Conservation (phyloP, 495 filamentous ascomycete genomes). For the Penicillium goetzii region DNA sequence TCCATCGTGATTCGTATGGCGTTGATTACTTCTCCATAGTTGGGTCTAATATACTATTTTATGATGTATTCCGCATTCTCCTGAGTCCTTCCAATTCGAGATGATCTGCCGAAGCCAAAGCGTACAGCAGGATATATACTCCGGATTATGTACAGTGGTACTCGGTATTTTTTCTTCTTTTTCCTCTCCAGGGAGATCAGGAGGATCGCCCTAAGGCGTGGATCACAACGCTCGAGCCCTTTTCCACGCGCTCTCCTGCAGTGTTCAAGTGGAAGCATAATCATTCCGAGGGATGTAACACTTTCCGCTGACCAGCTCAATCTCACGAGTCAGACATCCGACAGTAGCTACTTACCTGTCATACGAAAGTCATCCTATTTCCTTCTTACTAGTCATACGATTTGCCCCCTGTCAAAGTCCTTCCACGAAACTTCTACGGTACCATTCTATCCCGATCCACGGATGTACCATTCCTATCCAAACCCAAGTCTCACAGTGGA, state of each 20-base stretch:
- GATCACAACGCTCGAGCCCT: slow-evolving; percentile 31
- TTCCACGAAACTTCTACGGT: background rate
- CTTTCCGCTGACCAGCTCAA: background rate
- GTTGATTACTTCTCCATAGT: background rate
- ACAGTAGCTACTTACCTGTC: background rate
- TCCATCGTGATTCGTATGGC: too few species aligned
- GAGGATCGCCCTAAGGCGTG: slow-evolving; percentile 27
- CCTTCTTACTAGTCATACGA: background rate
- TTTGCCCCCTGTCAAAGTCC: background rate
- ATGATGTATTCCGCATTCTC: background rate
- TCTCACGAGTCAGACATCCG: background rate
- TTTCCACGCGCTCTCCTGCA: slow-evolving; percentile 13
- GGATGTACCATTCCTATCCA: background rate
- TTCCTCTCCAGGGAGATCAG: background rate
- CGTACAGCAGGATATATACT: background rate
- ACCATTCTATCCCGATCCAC: background rate
- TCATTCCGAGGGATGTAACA: background rate
- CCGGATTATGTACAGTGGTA: background rate
- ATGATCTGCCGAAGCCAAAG: slow-evolving; percentile 2
- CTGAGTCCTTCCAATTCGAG: background rate
- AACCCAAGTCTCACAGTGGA: background rate
- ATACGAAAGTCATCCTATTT: background rate
- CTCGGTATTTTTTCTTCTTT: background rate
- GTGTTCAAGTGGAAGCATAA: background rate
- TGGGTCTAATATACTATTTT: background rate